Evolutionary conservation across 257 asterid species (phyloP), one percentile per base, ranked within the genome.

Genomic region (Rehmannia glutinosa): DNA sequence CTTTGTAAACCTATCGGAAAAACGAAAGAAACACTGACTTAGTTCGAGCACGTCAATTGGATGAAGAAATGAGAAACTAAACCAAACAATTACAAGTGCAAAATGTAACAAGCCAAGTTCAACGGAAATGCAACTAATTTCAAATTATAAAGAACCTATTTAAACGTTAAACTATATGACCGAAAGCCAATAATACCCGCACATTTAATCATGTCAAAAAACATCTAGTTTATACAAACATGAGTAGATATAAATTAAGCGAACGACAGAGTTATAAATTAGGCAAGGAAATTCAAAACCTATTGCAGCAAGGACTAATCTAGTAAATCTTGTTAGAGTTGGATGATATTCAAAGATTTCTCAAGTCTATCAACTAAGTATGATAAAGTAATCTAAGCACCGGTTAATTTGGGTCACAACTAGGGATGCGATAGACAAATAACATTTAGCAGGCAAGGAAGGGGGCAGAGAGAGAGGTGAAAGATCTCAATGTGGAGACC

Each of bases 1-100:
- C 55, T 83, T 82, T 50, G 70, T 76, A 73, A 86, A 88, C 87
- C 97, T 93, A 72, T 55, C 72, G 68, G 10, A 66, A 68, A 9
- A 66, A 56, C 45, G 69, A 28, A 28, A 12, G 46, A 13, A 52
- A n/a, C 47, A 58, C 27, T 20, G 61, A 35, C 41, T 36, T 25
- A 35, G 41, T 53, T 66, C n/a, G 17, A 68, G 77, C 49, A 63
- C 52, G 25, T 35, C 61, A 75, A 49, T 49, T 32, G 49, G 28
- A 20, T 51, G 58, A 72, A 28, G 41, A 58, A 20, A 46, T 50
- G 64, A 45, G 23, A 12, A 55, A 66, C 36, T 11, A 53, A 11
- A 13, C 30, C 10, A 56, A 11, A 33, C 8, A 25, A 7, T 35
- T 3, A 50, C 1, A 38, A 51, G 0, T 41, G 33, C 70, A 65